Evolutionary conservation across 2,329 filamentous ascomycete genomes (phyloP).

Genomic region (Elsinoe perseae): DNA sequence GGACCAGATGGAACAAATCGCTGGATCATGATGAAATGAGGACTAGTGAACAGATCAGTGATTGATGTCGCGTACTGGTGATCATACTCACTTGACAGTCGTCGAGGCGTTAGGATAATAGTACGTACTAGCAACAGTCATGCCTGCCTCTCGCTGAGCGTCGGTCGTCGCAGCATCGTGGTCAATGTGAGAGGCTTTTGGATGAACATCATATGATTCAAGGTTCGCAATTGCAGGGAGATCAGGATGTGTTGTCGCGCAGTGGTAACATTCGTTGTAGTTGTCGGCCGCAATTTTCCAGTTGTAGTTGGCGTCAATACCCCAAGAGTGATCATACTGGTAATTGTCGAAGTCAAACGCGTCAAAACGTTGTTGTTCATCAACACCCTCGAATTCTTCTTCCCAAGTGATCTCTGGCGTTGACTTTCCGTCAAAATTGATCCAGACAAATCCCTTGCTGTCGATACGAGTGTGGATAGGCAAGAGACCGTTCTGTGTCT

Average conservation of each 20-base stretch:
- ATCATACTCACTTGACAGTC: conserved; percentile 41
- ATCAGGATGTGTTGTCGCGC: conserved; percentile 52
- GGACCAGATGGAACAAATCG: conserved; percentile 51
- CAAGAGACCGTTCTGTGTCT: conserved; percentile 49
- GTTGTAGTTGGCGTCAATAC: conserved; percentile 49
- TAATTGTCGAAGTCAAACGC: conserved; percentile 47
- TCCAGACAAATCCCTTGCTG: conserved; percentile 49
- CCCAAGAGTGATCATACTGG: conserved; percentile 49
- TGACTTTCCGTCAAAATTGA: conserved; percentile 46
- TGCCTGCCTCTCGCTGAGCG: conserved; percentile 43
- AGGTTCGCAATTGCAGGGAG: conserved; percentile 51
- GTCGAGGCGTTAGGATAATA: conserved; percentile 47
- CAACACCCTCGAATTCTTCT: conserved; percentile 44
- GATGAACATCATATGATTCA: conserved; percentile 47
- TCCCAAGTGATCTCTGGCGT: conserved; percentile 43
- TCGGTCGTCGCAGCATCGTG: conserved; percentile 40
- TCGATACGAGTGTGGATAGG: conserved; percentile 49
- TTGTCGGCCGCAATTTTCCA: conserved; percentile 42
- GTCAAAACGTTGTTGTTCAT: conserved; percentile 38
- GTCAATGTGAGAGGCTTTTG: conserved; percentile 43
- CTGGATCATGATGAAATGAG: conserved; percentile 59
- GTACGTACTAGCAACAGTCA: conserved; percentile 42
- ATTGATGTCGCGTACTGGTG: background rate
- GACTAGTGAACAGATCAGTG: conserved; percentile 28
- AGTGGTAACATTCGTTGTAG: conserved; percentile 48